Base-by-base conservation (phyloP, 2,329 filamentous ascomycete species). In the Tympanopsis confertula region DNA sequence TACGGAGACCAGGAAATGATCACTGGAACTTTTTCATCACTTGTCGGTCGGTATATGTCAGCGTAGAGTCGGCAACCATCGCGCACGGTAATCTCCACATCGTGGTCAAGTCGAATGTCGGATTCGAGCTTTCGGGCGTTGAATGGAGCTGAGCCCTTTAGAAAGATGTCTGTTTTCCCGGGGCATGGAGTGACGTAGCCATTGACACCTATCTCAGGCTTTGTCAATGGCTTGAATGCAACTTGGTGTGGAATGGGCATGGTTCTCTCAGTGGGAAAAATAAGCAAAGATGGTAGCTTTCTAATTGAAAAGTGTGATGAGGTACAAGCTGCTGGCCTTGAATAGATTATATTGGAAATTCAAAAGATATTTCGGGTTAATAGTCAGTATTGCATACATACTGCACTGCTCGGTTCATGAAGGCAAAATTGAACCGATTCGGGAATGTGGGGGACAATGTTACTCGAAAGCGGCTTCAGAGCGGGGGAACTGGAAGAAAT, bases 1-100 rank as follows among this genome's bases (percentile, higher is more conserved):
- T 62, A 68, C 13, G 55, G 57, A 5, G 54, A 58, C 61, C 61
- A 69, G 36, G 52, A 53, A 1, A 69, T 43, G 18, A 68, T 48
- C 2, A 62, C 64, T 2, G 66, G 64, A 1, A 66, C 46, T 32
- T 54, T 59, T 36, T 48, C 47, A n/a, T 44, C 39, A 13, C 49
- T 46, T 2, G 58, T 49, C 0, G 63, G 63, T 4, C 65, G 53
- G 43, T 64, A 68, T 22, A 68, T 53, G 36, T 69, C 65, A 5
- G 52, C 52, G 42, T 65, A 66, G 1, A 68, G 49, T 1, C 48
- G 49, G 10, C 42, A 49, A 15, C 65, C 63, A 42, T 68, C 63
- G 35, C 62, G 54, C 1, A 65, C 52, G 3, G 48, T 45, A 28
- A 68, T 60, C 26, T 58, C 55, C 20, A 66, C 56, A 44, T 68